Evolutionary conservation across 495 filamentous ascomycete species (phyloP).

Genomic region (Aspergillus homomorphus): DNA sequence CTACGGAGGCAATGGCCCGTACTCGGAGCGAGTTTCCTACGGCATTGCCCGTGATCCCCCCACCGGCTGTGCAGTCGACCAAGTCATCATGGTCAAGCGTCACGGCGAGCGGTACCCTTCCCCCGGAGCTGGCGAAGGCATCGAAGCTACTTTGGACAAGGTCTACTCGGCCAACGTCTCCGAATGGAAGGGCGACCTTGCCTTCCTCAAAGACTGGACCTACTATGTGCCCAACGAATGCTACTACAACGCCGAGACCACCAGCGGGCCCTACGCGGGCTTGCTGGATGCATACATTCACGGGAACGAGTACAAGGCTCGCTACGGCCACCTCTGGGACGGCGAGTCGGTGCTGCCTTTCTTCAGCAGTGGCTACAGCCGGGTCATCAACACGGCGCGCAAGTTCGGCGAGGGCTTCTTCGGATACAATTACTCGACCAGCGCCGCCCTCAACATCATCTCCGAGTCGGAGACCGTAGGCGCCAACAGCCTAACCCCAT

Average conservation of each 20-base stretch:
- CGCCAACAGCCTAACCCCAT: slow-evolving; percentile 1
- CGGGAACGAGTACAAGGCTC: slow-evolving; percentile 1
- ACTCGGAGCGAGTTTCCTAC: slow-evolving; percentile 19
- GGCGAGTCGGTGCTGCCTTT: slow-evolving; percentile 1
- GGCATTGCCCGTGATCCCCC: slow-evolving; percentile 25
- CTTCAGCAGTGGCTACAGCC: slow-evolving; percentile 3
- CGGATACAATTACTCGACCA: slow-evolving; percentile 4
- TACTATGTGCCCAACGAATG: slow-evolving; percentile 5
- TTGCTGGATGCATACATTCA: neutral
- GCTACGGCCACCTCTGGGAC: slow-evolving; percentile 5
- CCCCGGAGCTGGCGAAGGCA: neutral
- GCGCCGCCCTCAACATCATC: slow-evolving; percentile 6
- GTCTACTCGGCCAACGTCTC: slow-evolving; percentile 2
- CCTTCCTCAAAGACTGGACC: slow-evolving; percentile 5
- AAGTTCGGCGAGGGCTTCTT: slow-evolving; percentile 6
- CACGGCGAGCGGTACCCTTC: slow-evolving; percentile 5
- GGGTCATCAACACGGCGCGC: slow-evolving; percentile 3
- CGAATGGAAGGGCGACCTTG: slow-evolving; percentile 1
- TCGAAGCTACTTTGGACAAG: slow-evolving; percentile 2
- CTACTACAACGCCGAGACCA: slow-evolving; percentile 7
- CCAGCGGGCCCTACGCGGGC: slow-evolving; percentile 1
- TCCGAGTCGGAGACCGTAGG: slow-evolving; percentile 1
- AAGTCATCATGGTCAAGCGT: slow-evolving; percentile 19
- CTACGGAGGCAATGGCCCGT: slow-evolving; percentile 21
- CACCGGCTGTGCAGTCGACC: slow-evolving; percentile 23